Evolutionary conservation across 139 green algal species (phyloP).

Genomic region (Haematococcus lacustris): DNA sequence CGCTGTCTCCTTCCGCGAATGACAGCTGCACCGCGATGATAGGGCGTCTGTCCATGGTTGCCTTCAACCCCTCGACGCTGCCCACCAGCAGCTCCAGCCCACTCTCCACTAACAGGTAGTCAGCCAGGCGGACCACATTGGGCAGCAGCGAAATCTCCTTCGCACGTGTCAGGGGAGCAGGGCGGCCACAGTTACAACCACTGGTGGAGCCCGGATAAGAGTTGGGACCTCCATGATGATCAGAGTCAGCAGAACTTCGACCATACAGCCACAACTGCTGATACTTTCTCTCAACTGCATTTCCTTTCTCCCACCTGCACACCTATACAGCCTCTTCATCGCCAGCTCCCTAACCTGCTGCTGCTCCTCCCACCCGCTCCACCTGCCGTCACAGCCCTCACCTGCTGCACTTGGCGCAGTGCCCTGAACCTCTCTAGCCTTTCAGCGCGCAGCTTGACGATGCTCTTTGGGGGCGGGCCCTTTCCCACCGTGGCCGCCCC

Average conservation of each 20-base stretch:
- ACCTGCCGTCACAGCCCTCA: slow-evolving; percentile 7
- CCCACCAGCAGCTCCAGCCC: slow-evolving; percentile 14
- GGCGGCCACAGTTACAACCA: too few species aligned
- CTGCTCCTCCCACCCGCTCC: too few species aligned
- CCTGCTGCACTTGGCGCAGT: slow-evolving; percentile 27
- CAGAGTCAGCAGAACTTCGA: too few species aligned
- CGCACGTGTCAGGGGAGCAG: too few species aligned
- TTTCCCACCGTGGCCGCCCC: background rate
- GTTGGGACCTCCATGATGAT: too few species aligned
- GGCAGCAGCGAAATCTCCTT: slow-evolving; percentile 57
- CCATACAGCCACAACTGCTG: too few species aligned
- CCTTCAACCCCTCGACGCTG: slow-evolving; percentile 13
- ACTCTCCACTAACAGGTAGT: slow-evolving; percentile 63
- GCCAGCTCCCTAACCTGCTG: too few species aligned
- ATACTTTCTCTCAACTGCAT: too few species aligned
- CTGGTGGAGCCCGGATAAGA: too few species aligned
- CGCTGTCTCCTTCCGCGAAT: background rate
- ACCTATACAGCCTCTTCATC: too few species aligned
- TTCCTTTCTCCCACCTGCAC: too few species aligned
- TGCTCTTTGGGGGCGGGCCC: background rate
- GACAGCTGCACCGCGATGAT: slow-evolving; percentile 3
- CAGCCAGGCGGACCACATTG: slow-evolving; percentile 58
- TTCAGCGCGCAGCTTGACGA: slow-evolving; percentile 31
- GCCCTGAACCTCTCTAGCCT: slow-evolving; percentile 35
- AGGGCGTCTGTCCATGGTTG: background rate